Conservation (phyloP, 331 rosid genomes). For the Phaseolus coccineus region DNA sequence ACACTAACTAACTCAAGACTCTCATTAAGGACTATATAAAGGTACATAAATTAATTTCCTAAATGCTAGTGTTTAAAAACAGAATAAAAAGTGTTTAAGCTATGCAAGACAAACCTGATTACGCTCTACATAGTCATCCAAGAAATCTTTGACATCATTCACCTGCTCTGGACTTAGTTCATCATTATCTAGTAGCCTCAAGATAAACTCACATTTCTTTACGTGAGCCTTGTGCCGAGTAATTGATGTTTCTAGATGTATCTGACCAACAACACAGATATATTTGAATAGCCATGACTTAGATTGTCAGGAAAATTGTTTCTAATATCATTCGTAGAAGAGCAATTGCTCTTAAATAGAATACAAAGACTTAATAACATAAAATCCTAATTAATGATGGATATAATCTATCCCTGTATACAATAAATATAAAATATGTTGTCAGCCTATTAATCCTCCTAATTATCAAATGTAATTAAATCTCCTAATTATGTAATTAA, state of each 20-base stretch:
- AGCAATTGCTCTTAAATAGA: no score
- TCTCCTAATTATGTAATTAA: no score
- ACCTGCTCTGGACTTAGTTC: constrained; percentile 92
- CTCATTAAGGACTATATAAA: not conserved
- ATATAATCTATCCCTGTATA: no score
- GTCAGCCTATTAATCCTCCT: no score
- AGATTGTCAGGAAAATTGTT: not conserved
- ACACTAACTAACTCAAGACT: no score
- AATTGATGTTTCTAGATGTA: constrained; percentile 80
- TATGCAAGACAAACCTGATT: constrained; percentile 68
- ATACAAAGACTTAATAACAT: no score
- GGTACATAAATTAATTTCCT: constrained; percentile 8
- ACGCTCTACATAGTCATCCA: constrained; percentile 88
- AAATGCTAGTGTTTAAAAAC: not conserved
- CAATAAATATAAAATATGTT: no score
- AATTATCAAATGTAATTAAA: no score
- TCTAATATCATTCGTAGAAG: no score
- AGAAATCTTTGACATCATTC: constrained; percentile 83
- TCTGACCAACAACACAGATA: constrained; percentile 54
- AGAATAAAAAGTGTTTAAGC: not conserved
- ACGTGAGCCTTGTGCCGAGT: constrained; percentile 89
- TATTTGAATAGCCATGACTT: constrained; percentile 19
- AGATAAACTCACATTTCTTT: constrained; percentile 80
- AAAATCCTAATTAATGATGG: no score
- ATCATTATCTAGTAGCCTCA: constrained; percentile 87